These are phyloP conservation scores for Cladophialophora chaetospira DNA, from an alignment of 2,329 filamentous ascomycete genomes.

Conservation along the genomic window DNA sequence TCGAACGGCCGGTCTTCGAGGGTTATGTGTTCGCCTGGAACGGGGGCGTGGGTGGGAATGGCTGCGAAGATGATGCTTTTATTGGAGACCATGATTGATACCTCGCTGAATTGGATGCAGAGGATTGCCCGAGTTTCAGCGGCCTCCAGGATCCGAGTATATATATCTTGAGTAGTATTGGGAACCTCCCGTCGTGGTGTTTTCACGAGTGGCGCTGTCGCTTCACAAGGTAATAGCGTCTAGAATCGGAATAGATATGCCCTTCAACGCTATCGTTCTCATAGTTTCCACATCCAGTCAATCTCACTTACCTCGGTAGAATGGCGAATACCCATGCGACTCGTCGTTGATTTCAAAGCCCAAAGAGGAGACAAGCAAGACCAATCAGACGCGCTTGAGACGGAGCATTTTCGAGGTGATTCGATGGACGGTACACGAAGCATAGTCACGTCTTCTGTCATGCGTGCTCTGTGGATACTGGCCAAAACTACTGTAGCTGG, in stretches of 20 bases:
- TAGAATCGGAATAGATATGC: neutral
- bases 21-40: constrained; percentile 1
- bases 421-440: no score
- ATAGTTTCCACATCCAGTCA: neutral
- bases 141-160: no score
- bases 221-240: neutral
- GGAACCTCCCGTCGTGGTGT: no score
- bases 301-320: neutral
- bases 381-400: neutral
- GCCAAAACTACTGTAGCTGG: no score
- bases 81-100: constrained; percentile 6
- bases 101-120: neutral
- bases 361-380: neutral
- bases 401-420: no score
- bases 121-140: no score
- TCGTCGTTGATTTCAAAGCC: neutral
- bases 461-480: no score
- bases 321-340: neutral
- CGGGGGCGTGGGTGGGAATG: neutral
- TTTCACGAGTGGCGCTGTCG: no score
- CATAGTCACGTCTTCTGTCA: no score
- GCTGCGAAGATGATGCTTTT: neutral
- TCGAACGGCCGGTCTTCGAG: neutral
- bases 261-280: neutral
- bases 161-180: no score